Percentiles rank a stretch among this genome's conserved stretches.
phyloP scores from a whole-genome alignment of 768 basidiomycete genomes.

The Lactarius trivialis region DNA sequence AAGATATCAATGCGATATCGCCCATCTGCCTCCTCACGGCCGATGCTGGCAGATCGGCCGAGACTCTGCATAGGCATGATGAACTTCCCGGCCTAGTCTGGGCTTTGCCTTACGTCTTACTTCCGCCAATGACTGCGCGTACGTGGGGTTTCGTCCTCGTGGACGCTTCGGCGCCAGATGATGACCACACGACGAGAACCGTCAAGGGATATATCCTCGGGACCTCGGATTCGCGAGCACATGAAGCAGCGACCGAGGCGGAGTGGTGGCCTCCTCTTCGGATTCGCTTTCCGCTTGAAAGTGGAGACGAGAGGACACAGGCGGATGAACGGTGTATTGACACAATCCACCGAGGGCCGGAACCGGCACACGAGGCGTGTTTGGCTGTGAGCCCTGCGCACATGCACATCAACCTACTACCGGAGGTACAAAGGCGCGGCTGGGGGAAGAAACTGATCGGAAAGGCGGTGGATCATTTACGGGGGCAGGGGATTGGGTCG shows the following conservation, averaged over 20 bases:
- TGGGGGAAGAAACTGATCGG: conserved; percentile 64
- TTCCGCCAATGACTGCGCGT: conserved; percentile 35
- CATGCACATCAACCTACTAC: conserved; percentile 67
- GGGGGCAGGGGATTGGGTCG: conserved; percentile 38
- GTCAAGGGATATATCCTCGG: conserved; percentile 72
- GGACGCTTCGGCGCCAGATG: conserved; percentile 32
- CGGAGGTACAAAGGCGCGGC: conserved; percentile 58
- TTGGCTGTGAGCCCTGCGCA: conserved; percentile 66
- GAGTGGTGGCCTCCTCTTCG: conserved; percentile 65
- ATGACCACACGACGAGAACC: conserved; percentile 32
- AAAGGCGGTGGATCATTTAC: conserved; percentile 47
- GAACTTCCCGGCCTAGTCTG: conserved; percentile 69
- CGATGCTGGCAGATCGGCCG: conserved; percentile 62
- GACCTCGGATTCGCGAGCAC: conserved; percentile 58
- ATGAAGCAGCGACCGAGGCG: conserved; percentile 46
- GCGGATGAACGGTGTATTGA: conserved; percentile 39
- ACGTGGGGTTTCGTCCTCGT: conserved; percentile 74
- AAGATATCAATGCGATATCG: conserved; percentile 53
- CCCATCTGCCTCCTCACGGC: conserved; percentile 71
- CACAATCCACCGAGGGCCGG: conserved; percentile 32
- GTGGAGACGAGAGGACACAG: conserved; percentile 23
- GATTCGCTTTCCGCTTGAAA: conserved; percentile 42
- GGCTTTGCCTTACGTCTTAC: conserved; percentile 67
- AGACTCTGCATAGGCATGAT: conserved; percentile 48
- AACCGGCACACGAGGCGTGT: conserved; percentile 42